Evolutionary conservation across 225 moss, liverwort and hornwort species (phyloP).

Genomic region (Bryum argenteum): DNA sequence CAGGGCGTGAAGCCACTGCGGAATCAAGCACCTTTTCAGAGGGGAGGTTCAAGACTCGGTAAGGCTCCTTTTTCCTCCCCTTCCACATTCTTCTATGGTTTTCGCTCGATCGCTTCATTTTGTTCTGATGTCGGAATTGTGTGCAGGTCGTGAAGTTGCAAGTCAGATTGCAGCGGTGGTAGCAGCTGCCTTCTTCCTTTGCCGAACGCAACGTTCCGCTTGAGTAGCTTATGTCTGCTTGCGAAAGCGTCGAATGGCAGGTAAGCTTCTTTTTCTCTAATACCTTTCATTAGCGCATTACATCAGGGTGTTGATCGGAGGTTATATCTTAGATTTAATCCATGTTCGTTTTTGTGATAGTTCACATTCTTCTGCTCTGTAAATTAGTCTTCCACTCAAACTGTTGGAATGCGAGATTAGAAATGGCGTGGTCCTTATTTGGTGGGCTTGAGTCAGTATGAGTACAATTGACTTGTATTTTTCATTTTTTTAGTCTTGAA

Average conservation of each 20-base stretch:
- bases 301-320: slow-evolving; percentile 13
- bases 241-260: slow-evolving; percentile 88
- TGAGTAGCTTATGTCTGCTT: slow-evolving; percentile 67
- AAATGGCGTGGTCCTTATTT: no score
- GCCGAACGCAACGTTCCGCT: slow-evolving; percentile 56
- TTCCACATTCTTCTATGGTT: background rate
- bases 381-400: background rate
- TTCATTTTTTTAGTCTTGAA: no score
- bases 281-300: background rate
- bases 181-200: slow-evolving; percentile 54
- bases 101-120: background rate
- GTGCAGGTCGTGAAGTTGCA: slow-evolving; percentile 59
- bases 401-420: background rate
- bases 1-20: no score
- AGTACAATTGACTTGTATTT: no score
- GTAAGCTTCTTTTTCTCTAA: slow-evolving; percentile 33
- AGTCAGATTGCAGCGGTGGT: slow-evolving; percentile 62
- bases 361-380: background rate
- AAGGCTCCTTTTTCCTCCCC: background rate
- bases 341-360: no score
- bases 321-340: no score
- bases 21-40: slow-evolving; percentile 82
- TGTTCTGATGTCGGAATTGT: slow-evolving; percentile 12
- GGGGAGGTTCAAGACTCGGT: slow-evolving; percentile 92
- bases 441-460: no score